Evolutionary conservation across 2,329 filamentous ascomycete species (phyloP).

Genomic region (Colletotrichum musae): DNA sequence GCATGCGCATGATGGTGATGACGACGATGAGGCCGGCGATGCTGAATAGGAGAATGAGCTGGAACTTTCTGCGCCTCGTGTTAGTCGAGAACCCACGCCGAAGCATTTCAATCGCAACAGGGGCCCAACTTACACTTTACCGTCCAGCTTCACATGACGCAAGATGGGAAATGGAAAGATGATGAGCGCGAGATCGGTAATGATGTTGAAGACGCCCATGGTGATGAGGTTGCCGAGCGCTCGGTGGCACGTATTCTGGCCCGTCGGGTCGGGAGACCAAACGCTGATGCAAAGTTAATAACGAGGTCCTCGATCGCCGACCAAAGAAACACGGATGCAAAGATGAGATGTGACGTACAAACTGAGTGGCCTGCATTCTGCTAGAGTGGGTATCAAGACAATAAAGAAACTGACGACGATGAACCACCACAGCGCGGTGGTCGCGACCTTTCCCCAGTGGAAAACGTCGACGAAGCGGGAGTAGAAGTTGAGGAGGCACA

Average conservation of each 20-base stretch:
- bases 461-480: constrained; percentile 48
- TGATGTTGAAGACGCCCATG: constrained; percentile 50
- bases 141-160: constrained; percentile 43
- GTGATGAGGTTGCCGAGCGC: constrained; percentile 47
- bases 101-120: too few relatives aligned
- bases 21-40: constrained; percentile 47
- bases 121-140: constrained; percentile 38
- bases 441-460: constrained; percentile 44
- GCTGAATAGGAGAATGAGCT: constrained; percentile 46
- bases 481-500: constrained; percentile 49
- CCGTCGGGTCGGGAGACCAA: constrained; percentile 28
- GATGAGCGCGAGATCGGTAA: constrained; percentile 49
- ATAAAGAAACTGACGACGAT: constrained; percentile 48
- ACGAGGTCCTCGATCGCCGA: neutral
- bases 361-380: constrained; percentile 47
- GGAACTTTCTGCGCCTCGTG: constrained; percentile 37
- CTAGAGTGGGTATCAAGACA: constrained; percentile 46
- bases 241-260: constrained; percentile 43
- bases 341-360: constrained; percentile 37
- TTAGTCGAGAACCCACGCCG: neutral
- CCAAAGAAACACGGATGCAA: neutral
- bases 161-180: constrained; percentile 50
- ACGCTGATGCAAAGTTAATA: constrained; percentile 8
- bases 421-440: constrained; percentile 45
- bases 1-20: constrained; percentile 49